Conservation (phyloP, 202 grass and related monocot genomes). For the Cymbopogon flexuosus region DNA sequence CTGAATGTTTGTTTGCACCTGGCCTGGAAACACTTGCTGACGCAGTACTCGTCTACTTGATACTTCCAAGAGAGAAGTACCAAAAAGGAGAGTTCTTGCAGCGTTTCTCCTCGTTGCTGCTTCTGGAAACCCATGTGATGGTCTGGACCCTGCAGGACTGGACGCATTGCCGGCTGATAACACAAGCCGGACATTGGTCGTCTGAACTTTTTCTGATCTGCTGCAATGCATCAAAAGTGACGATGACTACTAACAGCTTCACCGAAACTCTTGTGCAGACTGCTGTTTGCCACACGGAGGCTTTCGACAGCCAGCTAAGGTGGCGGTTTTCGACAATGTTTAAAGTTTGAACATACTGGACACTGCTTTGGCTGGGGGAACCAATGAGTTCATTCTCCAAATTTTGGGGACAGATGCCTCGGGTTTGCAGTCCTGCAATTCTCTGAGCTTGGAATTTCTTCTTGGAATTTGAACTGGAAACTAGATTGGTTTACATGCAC, state of each 20-base stretch:
- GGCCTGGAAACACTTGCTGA: background rate
- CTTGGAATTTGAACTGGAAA: background rate
- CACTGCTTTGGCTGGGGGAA: background rate
- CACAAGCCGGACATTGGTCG: background rate
- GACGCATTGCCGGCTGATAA: no score
- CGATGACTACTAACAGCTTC: background rate
- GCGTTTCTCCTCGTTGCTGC: background rate
- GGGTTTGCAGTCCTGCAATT: background rate
- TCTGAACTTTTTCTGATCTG: background rate
- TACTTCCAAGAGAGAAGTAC: slow-evolving; percentile 21
- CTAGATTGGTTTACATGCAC: background rate
- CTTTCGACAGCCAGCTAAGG: background rate
- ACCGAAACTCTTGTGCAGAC: background rate
- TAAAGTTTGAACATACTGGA: background rate
- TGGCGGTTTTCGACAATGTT: background rate
- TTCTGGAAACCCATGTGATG: no score
- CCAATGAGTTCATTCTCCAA: background rate
- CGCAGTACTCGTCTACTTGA: no score
- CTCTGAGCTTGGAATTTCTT: background rate
- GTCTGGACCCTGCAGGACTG: no score
- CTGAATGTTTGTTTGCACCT: slow-evolving; percentile 31
- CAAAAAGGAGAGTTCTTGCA: background rate
- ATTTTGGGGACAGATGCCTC: background rate
- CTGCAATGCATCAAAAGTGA: background rate
- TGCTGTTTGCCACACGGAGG: background rate